Evolutionary conservation across 2,329 filamentous ascomycete species (phyloP).

Genomic region (Fusarium sp.): DNA sequence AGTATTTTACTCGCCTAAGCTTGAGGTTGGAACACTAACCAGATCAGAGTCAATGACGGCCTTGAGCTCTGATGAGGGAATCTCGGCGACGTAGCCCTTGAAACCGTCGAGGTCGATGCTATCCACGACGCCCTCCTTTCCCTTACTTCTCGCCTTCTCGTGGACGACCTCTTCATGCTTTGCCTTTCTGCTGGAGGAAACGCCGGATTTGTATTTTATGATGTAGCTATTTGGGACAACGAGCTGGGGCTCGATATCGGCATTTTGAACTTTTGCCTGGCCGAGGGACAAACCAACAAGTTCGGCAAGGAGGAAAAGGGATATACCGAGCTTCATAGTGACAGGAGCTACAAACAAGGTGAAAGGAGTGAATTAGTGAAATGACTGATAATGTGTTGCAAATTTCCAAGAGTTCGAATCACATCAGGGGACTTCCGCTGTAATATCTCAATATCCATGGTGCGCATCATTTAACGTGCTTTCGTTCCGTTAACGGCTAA

Average conservation of each 20-base stretch:
- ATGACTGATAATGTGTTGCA: too few relatives aligned
- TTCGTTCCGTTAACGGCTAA: too few relatives aligned
- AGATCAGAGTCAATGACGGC: conserved; percentile 17
- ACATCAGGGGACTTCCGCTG: too few relatives aligned
- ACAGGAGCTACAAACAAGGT: too few relatives aligned
- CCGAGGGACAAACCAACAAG: too few relatives aligned
- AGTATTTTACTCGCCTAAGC: background rate
- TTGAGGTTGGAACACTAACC: background rate
- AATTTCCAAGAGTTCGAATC: too few relatives aligned
- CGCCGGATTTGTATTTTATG: conserved; percentile 21
- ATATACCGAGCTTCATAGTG: too few relatives aligned
- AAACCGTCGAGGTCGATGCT: conserved; percentile 2
- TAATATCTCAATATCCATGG: too few relatives aligned
- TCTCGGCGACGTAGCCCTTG: conserved; percentile 31
- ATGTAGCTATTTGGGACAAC: conserved; percentile 33
- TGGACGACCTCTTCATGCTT: conserved; percentile 7
- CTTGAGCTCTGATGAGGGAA: conserved; percentile 5
- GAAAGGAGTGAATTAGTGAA: too few relatives aligned
- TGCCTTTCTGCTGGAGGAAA: background rate
- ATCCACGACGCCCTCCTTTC: conserved; percentile 21
- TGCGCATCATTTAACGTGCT: too few relatives aligned
- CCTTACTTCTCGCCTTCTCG: conserved; percentile 17
- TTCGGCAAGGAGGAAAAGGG: too few relatives aligned
- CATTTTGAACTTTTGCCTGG: too few relatives aligned
- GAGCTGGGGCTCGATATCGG: background rate